Evolutionary conservation across 2,329 filamentous ascomycete genomes (phyloP), one percentile per base, ranked within the genome.

Genomic region (Coniochaeta sp.): DNA sequence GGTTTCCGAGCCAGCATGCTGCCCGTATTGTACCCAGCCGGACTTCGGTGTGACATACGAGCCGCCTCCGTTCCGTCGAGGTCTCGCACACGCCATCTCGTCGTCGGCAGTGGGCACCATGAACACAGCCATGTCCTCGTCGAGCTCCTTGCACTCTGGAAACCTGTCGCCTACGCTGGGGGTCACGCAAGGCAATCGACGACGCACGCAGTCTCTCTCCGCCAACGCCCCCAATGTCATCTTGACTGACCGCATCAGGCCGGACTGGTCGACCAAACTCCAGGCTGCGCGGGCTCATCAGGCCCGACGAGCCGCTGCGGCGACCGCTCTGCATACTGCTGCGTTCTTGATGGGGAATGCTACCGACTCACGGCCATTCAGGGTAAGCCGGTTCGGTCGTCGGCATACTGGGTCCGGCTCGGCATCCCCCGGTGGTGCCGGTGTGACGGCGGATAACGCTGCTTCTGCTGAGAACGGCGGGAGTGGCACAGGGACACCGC

Each of bases 31-130:
- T 67, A 90, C 94, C 49, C 90, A 94, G 59, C 84, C 90, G 1
- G 92, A 99, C 58, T 96, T 97, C 64, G 94, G 94, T 46, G 87
- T 99, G n/a, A 96, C 89, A 0, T 99, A 96, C 66, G 84, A 92
- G 4, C 79, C 91, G 12, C 94, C 94, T 2, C 84, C 89, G 0
- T 97, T 97, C 72, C 85, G 91, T 22, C 79, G 91, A 56, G 94
- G 94, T 1, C 71, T 99, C 28, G 74, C 81, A 1, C 92, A 92
- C 65, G 77, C 82, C 1, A 71, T 77, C 1, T 61, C 65, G 20
- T 73, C 81, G 55, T 63, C 72, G 20, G 64, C 72, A 49, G 57
- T 72, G 18, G 76, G 77, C 42, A 71, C 76, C 14, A 68, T 84
- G 55, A 75, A 73, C 48, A 83, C 89, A 1, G 89, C 91, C 33